Conservation (phyloP, 768 basidiomycete genomes). For the Imleria badia region DNA sequence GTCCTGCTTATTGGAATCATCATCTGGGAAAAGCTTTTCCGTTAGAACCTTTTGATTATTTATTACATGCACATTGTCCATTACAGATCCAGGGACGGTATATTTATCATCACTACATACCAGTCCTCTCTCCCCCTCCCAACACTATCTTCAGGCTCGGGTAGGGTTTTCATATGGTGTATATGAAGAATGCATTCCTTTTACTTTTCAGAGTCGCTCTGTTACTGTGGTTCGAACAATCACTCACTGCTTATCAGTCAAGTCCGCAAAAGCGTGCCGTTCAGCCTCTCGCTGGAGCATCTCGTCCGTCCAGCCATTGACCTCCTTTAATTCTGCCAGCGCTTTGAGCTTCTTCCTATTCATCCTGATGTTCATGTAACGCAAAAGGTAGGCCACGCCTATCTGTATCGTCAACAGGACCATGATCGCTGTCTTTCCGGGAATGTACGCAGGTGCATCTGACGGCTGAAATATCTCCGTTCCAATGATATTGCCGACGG, state of each 20-base stretch:
- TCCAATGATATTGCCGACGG: slow-evolving; percentile 24
- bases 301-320: slow-evolving; percentile 25
- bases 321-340: slow-evolving; percentile 14
- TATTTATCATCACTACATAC: slow-evolving; percentile 31
- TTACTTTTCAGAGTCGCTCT: neutral
- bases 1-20: slow-evolving; percentile 81
- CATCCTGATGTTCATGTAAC: slow-evolving; percentile 21
- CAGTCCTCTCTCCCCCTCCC: neutral
- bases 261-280: slow-evolving; percentile 27
- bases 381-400: slow-evolving; percentile 20
- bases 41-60: slow-evolving; percentile 27
- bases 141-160: neutral
- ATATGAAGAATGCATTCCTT: slow-evolving; percentile 37
- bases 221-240: neutral
- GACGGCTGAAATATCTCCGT: slow-evolving; percentile 26
- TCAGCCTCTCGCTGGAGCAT: slow-evolving; percentile 20
- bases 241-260: slow-evolving; percentile 29
- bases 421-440: slow-evolving; percentile 36
- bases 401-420: slow-evolving; percentile 26
- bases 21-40: slow-evolving; percentile 72
- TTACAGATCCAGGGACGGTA: slow-evolving; percentile 13
- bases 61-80: slow-evolving; percentile 18
- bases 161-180: slow-evolving; percentile 25
- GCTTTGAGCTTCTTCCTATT: slow-evolving; percentile 19
- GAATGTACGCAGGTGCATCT: slow-evolving; percentile 29